These are phyloP conservation scores for Sphagnum fallax DNA, from an alignment of 228 moss, liverwort and hornwort species.

Conservation along the genomic window DNA sequence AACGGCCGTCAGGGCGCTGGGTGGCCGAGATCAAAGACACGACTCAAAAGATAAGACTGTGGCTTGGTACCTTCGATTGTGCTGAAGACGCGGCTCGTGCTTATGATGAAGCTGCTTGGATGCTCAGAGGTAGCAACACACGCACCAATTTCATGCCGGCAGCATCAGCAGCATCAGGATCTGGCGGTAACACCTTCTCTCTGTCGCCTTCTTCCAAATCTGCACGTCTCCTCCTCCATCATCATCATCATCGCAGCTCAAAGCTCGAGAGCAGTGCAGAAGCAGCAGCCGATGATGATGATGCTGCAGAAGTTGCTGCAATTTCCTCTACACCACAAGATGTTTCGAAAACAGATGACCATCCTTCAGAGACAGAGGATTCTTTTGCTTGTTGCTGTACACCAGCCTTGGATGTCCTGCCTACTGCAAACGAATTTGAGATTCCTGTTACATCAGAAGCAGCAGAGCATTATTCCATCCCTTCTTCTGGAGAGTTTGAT, in stretches of 20 bases:
- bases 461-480: too few relatives aligned
- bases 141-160: slow-evolving; percentile 84
- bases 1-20: slow-evolving; percentile 91
- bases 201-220: slow-evolving; percentile 65
- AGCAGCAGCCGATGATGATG: slow-evolving; percentile 23
- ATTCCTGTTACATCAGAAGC: too few relatives aligned
- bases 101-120: slow-evolving; percentile 81
- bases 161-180: slow-evolving; percentile 12
- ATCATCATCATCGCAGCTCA: slow-evolving; percentile 9
- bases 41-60: slow-evolving; percentile 93
- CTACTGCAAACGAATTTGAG: too few relatives aligned
- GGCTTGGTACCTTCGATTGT: slow-evolving; percentile 90
- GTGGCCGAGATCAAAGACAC: slow-evolving; percentile 99
- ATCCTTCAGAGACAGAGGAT: background rate
- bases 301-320: slow-evolving; percentile 11
- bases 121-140: slow-evolving; percentile 75
- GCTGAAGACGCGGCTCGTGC: slow-evolving; percentile 88
- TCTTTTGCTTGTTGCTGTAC: too few relatives aligned
- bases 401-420: background rate
- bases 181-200: background rate
- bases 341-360: slow-evolving; percentile 23
- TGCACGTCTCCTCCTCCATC: slow-evolving; percentile 73
- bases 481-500: too few relatives aligned
- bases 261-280: slow-evolving; percentile 33
- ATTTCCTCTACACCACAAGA: slow-evolving; percentile 13